Conservation (phyloP, 768 basidiomycete genomes). For the Tephrocybe rancida region DNA sequence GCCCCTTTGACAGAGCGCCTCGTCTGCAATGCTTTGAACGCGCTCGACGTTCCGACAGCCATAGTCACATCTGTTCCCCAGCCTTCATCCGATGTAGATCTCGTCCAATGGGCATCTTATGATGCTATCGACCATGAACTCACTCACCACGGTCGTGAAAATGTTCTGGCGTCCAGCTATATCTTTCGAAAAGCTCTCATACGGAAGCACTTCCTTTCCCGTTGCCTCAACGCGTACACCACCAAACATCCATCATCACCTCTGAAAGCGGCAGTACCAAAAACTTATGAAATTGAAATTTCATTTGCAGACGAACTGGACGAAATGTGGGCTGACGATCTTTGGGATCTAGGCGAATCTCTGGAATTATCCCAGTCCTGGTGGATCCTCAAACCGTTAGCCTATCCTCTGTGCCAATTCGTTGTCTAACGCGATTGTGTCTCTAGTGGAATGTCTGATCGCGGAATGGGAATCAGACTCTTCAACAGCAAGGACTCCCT, state of each 20-base stretch:
- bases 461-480: conserved; percentile 91
- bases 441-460: conserved; percentile 84
- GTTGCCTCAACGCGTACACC: conserved; percentile 69
- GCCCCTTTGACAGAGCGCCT: conserved; percentile 50
- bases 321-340: conserved; percentile 90
- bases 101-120: conserved; percentile 88
- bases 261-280: conserved; percentile 60
- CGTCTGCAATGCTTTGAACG: conserved; percentile 41
- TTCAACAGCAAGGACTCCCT: conserved; percentile 80
- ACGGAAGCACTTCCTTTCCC: conserved; percentile 89
- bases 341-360: conserved; percentile 78
- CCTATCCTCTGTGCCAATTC: neutral
- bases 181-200: conserved; percentile 92
- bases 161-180: conserved; percentile 77
- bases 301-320: conserved; percentile 93
- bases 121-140: conserved; percentile 82
- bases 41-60: conserved; percentile 22
- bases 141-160: conserved; percentile 50
- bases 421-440: neutral
- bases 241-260: conserved; percentile 67
- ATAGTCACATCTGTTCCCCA: conserved; percentile 21
- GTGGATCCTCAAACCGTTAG: conserved; percentile 94
- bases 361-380: conserved; percentile 60
- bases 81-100: conserved; percentile 14
- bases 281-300: conserved; percentile 84